Conservation (phyloP, 2,329 filamentous ascomycete genomes). For the Aspergillus jensenii region DNA sequence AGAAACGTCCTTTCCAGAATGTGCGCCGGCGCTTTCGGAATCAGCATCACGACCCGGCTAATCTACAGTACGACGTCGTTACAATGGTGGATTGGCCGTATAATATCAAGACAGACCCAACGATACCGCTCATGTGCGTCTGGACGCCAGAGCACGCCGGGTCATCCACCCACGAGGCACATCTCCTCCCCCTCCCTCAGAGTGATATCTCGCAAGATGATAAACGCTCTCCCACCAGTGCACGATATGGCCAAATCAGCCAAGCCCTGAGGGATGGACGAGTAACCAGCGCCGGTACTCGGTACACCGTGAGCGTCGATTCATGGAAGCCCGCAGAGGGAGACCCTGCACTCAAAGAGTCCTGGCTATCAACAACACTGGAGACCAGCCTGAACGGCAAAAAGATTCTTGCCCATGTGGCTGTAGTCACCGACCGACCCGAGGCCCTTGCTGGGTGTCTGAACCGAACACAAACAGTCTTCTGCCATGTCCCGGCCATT, state of each 20-base stretch:
- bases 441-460: background rate
- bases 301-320: conserved; percentile 11
- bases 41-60: conserved; percentile 36
- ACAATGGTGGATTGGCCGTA: conserved; percentile 14
- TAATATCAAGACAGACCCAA: background rate
- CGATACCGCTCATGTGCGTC: conserved; percentile 15
- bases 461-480: conserved; percentile 11
- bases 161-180: background rate
- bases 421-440: conserved; percentile 9
- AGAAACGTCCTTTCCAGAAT: conserved; percentile 21
- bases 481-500: conserved; percentile 30
- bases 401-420: conserved; percentile 22
- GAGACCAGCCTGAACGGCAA: conserved; percentile 22
- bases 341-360: background rate
- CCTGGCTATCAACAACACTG: conserved; percentile 14
- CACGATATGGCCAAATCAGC: conserved; percentile 24
- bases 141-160: conserved; percentile 13
- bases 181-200: background rate
- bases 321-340: conserved; percentile 14
- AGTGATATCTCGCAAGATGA: background rate
- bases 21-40: conserved; percentile 33
- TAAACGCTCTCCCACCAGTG: background rate
- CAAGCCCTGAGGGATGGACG: conserved; percentile 12
- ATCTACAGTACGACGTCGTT: conserved; percentile 27
- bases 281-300: background rate